Evolutionary conservation across 257 asterid species (phyloP), one percentile per base, ranked within the genome.

Genomic region (Solanum pinnatisectum): DNA sequence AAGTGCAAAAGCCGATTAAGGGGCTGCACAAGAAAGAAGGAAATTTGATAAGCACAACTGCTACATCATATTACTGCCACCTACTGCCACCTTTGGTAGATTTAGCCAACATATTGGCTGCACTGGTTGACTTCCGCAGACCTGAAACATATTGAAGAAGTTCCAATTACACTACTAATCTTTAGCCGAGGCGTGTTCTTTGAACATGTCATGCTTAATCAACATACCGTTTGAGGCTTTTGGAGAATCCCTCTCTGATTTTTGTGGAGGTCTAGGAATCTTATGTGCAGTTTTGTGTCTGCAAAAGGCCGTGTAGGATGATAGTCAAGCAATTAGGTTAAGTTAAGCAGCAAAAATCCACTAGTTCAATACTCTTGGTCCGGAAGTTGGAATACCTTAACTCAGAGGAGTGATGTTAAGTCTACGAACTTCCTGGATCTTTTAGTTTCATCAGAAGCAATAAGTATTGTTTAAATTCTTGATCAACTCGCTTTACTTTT

Each of bases 141-240:
- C 93, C 98, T 94, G 93, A 89, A 81, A 90, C 20, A 86, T 81
- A 35, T 27, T 13, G 52, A 85, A 60, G 22, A 59, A 35, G 42
- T 13, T 56, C 52, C 22, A 84, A 59, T 37, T 82, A 82, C 70
- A 82, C 22, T 15, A 82, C 44, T 32, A 49, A 82, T 49, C 20
- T 49, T 82, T 46, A 49, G 11, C 42, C 30, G 23, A 5, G 68
- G 68, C 30, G 44, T 81, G 6, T 18, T 76, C 36, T 16, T 13
- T 1, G 37, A 25, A n/a, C 6, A 22, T 46, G 30, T 44, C 14
- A 67, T 84, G 30, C 27, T 65, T 39, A 42, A 82, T 49, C 25
- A 49, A 82, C 90, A 78, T 91, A 93, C 98, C 94, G 27, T 91
- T 82, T 46, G 90, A 87, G 90, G 49, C 63, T 59, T 84, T 91